Conservation (phyloP, 140 eudicot species). For the Cichorium intybus region DNA sequence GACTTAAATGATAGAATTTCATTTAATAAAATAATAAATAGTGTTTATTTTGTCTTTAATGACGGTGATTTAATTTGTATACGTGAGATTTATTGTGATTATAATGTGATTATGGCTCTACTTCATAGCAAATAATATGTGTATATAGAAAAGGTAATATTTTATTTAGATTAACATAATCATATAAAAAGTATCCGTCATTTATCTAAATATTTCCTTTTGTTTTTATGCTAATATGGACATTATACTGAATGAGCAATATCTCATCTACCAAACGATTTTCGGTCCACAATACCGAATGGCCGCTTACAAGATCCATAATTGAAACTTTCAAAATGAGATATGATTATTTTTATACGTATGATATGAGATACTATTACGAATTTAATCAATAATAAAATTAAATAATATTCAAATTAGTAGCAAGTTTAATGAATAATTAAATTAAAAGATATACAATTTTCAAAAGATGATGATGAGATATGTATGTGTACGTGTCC, state of each 20-base stretch:
- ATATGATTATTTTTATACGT: too few relatives aligned
- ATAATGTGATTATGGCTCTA: background rate
- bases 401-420: too few relatives aligned
- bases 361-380: background rate
- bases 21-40: background rate
- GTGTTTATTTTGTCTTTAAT: background rate
- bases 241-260: background rate
- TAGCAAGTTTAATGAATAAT: too few relatives aligned
- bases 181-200: background rate
- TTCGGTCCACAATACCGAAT: background rate
- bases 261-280: background rate
- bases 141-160: too few relatives aligned
- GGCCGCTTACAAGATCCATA: too few relatives aligned
- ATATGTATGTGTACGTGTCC: too few relatives aligned
- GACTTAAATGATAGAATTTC: background rate
- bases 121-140: background rate
- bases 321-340: background rate
- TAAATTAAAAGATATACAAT: too few relatives aligned
- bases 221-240: background rate
- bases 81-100: background rate
- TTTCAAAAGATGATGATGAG: too few relatives aligned
- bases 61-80: constrained; percentile 24
- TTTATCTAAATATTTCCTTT: too few relatives aligned
- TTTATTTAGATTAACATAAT: too few relatives aligned
- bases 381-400: too few relatives aligned